Evolutionary conservation across 1,284 basidiomycete genomes (phyloP).

Genomic region (Moesziomyces sp.): DNA sequence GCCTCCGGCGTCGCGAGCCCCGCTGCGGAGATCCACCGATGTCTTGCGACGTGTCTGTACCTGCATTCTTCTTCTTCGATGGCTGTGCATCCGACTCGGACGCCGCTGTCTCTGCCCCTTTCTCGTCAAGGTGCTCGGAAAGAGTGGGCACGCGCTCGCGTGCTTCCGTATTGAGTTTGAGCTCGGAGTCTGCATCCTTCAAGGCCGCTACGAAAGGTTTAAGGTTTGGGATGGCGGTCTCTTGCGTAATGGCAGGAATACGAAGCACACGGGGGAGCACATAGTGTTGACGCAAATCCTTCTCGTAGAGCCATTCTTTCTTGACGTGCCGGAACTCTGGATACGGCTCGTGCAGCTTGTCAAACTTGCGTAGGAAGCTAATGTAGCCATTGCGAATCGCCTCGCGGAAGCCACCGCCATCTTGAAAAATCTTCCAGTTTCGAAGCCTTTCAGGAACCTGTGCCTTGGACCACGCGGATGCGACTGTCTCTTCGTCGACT

Average conservation of each 20-base stretch:
- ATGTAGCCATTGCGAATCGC: slow-evolving; percentile 18
- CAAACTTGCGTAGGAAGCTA: slow-evolving; percentile 1
- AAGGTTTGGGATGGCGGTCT: slow-evolving; percentile 13
- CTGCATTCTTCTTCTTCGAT: neutral
- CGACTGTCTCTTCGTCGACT: neutral
- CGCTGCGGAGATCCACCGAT: neutral
- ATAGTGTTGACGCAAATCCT: slow-evolving; percentile 39
- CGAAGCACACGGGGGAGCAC: slow-evolving; percentile 31
- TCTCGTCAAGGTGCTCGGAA: slow-evolving; percentile 1
- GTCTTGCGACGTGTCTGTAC: neutral
- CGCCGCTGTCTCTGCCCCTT: neutral
- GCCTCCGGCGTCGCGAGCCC: neutral
- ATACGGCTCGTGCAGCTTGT: slow-evolving; percentile 24
- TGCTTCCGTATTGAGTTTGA: slow-evolving; percentile 5
- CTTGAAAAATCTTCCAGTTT: slow-evolving; percentile 24
- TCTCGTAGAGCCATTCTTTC: slow-evolving; percentile 31
- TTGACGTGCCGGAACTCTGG: slow-evolving; percentile 3
- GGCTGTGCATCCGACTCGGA: neutral
- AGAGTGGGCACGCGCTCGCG: slow-evolving; percentile 5
- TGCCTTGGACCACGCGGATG: slow-evolving; percentile 4
- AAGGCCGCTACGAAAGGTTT: slow-evolving; percentile 7
- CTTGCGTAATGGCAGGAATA: slow-evolving; percentile 24
- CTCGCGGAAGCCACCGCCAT: slow-evolving; percentile 21
- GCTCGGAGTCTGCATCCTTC: slow-evolving; percentile 9
- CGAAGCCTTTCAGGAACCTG: slow-evolving; percentile 22